A percentile compares a stretch with the other conserved stretches of the same genome.
Evolutionary conservation across 768 basidiomycete genomes (phyloP).

Genomic region (Termitomyces eurrhizus): DNA sequence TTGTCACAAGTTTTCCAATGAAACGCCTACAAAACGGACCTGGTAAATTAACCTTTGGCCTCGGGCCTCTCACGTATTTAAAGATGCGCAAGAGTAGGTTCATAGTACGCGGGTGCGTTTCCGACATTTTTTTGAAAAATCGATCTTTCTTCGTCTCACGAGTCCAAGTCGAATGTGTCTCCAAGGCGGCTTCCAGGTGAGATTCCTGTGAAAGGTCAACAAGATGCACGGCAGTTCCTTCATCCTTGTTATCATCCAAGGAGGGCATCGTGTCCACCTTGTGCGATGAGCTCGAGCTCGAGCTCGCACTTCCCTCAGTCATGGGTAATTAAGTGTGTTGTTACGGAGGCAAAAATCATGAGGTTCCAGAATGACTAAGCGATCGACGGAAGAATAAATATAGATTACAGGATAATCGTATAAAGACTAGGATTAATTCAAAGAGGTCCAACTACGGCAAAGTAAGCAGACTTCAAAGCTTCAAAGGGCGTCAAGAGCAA

Average conservation of each 20-base stretch:
- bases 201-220: slow-evolving; percentile 12
- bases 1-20: not conserved
- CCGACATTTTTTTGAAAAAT: slow-evolving; percentile 14
- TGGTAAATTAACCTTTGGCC: slow-evolving; percentile 51
- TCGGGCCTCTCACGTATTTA: slow-evolving; percentile 54
- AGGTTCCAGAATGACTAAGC: slow-evolving; percentile 3
- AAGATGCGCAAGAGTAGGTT: slow-evolving; percentile 17
- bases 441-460: not conserved
- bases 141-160: slow-evolving; percentile 18
- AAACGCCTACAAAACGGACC: slow-evolving; percentile 22
- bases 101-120: slow-evolving; percentile 17
- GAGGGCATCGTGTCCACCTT: not conserved
- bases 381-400: not conserved
- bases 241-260: slow-evolving; percentile 1
- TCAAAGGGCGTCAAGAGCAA: not conserved
- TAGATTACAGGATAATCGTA: not conserved
- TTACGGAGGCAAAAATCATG: not conserved
- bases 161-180: slow-evolving; percentile 4
- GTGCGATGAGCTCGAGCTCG: slow-evolving; percentile 14
- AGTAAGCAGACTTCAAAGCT: not conserved
- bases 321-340: not conserved
- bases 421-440: not conserved
- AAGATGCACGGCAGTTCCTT: slow-evolving; percentile 5
- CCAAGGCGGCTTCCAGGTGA: slow-evolving; percentile 12
- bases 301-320: slow-evolving; percentile 10